These are phyloP conservation scores for Ganoderma resinaceum DNA, from an alignment of 1,284 basidiomycete species.

Conservation along the genomic window DNA sequence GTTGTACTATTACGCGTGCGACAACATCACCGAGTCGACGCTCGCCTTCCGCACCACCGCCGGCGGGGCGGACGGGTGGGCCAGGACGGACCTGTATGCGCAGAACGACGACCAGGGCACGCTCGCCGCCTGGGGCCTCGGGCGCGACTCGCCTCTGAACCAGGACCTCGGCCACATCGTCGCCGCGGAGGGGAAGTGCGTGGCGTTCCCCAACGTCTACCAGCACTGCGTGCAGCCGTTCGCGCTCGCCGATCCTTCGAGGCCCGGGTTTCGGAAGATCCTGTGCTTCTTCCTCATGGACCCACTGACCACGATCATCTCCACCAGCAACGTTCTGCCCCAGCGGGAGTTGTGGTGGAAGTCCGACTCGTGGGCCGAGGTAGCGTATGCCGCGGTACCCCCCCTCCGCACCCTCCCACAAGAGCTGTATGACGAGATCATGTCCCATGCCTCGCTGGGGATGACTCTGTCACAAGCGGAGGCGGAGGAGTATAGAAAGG, in stretches of 20 bases:
- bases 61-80: neutral
- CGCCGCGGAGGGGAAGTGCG: neutral
- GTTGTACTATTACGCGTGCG: slow-evolving; percentile 2
- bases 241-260: slow-evolving; percentile 38
- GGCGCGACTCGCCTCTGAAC: neutral
- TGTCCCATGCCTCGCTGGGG: neutral
- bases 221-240: slow-evolving; percentile 45
- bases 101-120: neutral
- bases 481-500: neutral
- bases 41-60: slow-evolving; percentile 21
- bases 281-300: slow-evolving; percentile 44
- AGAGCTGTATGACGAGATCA: neutral
- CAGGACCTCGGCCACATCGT: neutral
- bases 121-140: neutral
- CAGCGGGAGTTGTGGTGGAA: slow-evolving; percentile 31
- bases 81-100: no score
- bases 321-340: slow-evolving; percentile 30
- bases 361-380: neutral
- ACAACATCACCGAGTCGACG: slow-evolving; percentile 31
- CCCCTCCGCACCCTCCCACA: neutral
- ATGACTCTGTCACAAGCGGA: neutral
- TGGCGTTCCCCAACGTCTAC: slow-evolving; percentile 20
- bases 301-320: slow-evolving; percentile 30
- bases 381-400: neutral
- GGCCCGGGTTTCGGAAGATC: slow-evolving; percentile 43